Evolutionary conservation across 2,329 filamentous ascomycete genomes (phyloP), one percentile per base, ranked within the genome.

Genomic region (Ustilaginoidea virens): DNA sequence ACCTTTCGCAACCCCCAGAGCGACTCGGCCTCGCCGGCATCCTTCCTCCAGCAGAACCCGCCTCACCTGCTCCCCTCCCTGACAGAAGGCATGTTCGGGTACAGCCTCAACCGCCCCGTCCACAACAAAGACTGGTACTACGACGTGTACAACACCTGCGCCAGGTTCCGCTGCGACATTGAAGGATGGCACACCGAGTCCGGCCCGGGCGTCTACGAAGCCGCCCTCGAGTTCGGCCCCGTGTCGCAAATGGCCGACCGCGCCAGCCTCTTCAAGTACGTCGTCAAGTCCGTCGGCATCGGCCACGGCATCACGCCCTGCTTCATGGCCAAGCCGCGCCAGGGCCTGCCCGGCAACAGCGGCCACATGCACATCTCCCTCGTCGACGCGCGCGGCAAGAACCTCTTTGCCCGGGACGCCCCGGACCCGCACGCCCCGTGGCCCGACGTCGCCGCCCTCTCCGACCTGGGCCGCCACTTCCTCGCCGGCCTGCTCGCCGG

Each of bases 171-270:
- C 23, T 90, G 82, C 46, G 69, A 78, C 37, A 80, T 94, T 27
- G 86, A 94, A 51, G 83, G 86, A 25, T 94, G 86, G 86, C 86
- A 94, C 58, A 93, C 86, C 7, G 86, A 94, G 57, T 86, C 78
- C 39, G 86, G 86, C 1, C 86, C 86, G 0, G 86, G 86, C 25
- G 90, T 98, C 4, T 96, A 87, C 50, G 90, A 98, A 58, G 90
- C 90, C 9, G 85, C 90, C 12, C 68, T 98, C 28, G 80, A 93
- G 50, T 96, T 92, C 42, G 80, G 79, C 30, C 81, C 93, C 49
- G 79, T 90, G 38, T 70, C 69, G 20, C 67, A 79, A 39, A 94
- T 94, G 82, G 90, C 90, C 1, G 90, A 98, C 52, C 78, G 80
- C 41, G 85, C 86, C 16, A 76, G 76, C 17, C 60, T 98, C 20